A percentile compares a stretch with the other conserved stretches of the same genome.
Evolutionary conservation across 805 yeast genomes (phyloP).

Genomic region (Wickerhamomyces pijperi): DNA sequence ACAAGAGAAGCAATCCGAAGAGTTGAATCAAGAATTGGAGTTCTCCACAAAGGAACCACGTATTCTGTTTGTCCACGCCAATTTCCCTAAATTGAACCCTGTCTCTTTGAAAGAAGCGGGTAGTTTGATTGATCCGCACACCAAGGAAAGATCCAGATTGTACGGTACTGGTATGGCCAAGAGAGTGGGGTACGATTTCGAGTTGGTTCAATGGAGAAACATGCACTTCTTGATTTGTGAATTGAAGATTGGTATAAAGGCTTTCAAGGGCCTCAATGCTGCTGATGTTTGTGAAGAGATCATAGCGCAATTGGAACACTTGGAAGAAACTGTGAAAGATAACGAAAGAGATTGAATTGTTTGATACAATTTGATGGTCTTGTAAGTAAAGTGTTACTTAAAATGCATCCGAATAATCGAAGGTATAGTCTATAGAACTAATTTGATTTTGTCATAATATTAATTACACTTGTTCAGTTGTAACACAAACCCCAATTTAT

Average conservation of each 20-base stretch:
- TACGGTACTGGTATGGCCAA: constrained; percentile 47
- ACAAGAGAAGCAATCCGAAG: constrained; percentile 7
- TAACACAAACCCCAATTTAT: too few species aligned
- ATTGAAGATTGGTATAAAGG: constrained; percentile 30
- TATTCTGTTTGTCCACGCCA: constrained; percentile 49
- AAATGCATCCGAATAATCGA: too few species aligned
- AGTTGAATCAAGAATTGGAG: constrained; percentile 9
- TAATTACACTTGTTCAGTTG: too few species aligned
- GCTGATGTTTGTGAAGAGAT: constrained; percentile 39
- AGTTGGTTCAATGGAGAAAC: constrained; percentile 44
- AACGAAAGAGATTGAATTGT: constrained; percentile 23
- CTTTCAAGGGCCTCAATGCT: constrained; percentile 30
- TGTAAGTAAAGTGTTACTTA: too few species aligned
- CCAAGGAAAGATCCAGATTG: constrained; percentile 39
- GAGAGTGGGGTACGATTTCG: constrained; percentile 46
- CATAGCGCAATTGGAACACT: constrained; percentile 30
- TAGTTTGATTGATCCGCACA: constrained; percentile 26
- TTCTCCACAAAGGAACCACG: constrained; percentile 17
- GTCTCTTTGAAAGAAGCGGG: constrained; percentile 35
- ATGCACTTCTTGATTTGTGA: constrained; percentile 48
- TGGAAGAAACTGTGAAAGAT: constrained; percentile 26
- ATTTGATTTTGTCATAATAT: too few species aligned
- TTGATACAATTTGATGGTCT: too few species aligned
- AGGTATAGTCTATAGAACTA: too few species aligned
- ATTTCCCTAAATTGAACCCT: constrained; percentile 59